Base-by-base conservation (phyloP, 2,329 filamentous ascomycete species). In the Colletotrichum tabaci region DNA sequence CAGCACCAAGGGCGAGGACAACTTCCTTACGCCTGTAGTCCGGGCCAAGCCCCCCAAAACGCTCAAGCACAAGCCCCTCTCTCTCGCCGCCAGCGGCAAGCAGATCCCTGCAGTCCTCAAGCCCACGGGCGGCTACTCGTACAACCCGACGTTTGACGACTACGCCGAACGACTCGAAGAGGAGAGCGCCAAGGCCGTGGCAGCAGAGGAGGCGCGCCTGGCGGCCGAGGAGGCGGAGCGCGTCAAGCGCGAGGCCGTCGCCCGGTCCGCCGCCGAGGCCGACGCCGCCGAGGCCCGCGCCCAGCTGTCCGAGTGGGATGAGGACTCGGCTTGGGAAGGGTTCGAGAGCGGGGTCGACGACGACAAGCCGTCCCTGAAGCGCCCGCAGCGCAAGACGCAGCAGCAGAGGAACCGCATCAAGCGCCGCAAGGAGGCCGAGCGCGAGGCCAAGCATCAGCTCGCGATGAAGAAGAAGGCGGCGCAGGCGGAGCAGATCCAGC, bases 241-340 rank as follows among this genome's bases (percentile, higher is more conserved):
- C 40, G 83, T 92, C 74, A 91, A 88, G 77, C 84, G 89, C 75
- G 93, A 94, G 77, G 89, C 93, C 21, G 89, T 91, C 0, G 90
- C 89, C 15, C 85, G 85, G 52, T 95, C 92, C 12, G 91, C 92
- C 21, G 93, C 92, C 2, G 89, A 93, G 75, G 91, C 93, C 2
- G 92, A 95, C 61, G 93, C 93, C 18, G 92, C 91, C 0, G 91
- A 94, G 77, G 88, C 89, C 73, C 89, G 88, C 58, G 88, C 88
- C 3, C 87, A 91, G 61, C 78, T 92, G 69, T 91, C 89, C 0
- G 90, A 90, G 80, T 96, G 90, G 86, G 94, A 97, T 71, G 93
- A 96, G 77, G 95, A 98, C 79, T 96, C 93, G 57, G 95, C 94
- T 16, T 98, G 95, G 94, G 96, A 95, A 81, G 93, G 93, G 0